phyloP scores from a whole-genome alignment of 495 filamentous ascomycete species.

The Elasticomyces elasticus region DNA sequence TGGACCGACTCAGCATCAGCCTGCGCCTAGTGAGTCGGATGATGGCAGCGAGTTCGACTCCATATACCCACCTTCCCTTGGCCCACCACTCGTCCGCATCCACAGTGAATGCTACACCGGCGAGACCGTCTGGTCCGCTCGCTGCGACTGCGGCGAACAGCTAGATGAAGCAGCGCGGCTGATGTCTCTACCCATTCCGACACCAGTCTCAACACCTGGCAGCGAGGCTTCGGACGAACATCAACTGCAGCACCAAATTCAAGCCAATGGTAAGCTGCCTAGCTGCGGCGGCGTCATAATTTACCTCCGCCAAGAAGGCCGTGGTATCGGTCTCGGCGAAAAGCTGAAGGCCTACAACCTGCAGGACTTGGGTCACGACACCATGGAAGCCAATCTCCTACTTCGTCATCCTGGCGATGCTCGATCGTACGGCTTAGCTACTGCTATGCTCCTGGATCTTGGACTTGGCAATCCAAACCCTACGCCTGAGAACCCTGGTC shows the following conservation, averaged over 20 bases:
- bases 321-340: slow-evolving; percentile 86
- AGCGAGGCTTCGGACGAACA: slow-evolving; percentile 11
- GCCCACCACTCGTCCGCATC: slow-evolving; percentile 72
- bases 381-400: slow-evolving; percentile 88
- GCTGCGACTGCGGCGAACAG: slow-evolving; percentile 97
- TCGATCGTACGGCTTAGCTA: slow-evolving; percentile 85
- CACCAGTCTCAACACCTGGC: slow-evolving; percentile 13
- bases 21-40: neutral
- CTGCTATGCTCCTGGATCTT: slow-evolving; percentile 83
- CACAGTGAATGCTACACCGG: slow-evolving; percentile 98
- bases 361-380: slow-evolving; percentile 89
- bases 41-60: slow-evolving; percentile 6
- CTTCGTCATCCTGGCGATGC: slow-evolving; percentile 91
- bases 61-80: slow-evolving; percentile 17
- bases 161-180: slow-evolving; percentile 89
- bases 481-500: too few species aligned
- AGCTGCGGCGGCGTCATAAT: slow-evolving; percentile 79
- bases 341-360: slow-evolving; percentile 98
- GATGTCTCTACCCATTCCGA: slow-evolving; percentile 62
- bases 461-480: slow-evolving; percentile 60
- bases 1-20: neutral
- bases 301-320: slow-evolving; percentile 90
- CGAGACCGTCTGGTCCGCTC: slow-evolving; percentile 93
- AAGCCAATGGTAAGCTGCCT: slow-evolving; percentile 12
- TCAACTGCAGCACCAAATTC: neutral